Evolutionary conservation across 345 rosid species (phyloP), one percentile per base, ranked within the genome.

Genomic region (Laguncularia racemosa): DNA sequence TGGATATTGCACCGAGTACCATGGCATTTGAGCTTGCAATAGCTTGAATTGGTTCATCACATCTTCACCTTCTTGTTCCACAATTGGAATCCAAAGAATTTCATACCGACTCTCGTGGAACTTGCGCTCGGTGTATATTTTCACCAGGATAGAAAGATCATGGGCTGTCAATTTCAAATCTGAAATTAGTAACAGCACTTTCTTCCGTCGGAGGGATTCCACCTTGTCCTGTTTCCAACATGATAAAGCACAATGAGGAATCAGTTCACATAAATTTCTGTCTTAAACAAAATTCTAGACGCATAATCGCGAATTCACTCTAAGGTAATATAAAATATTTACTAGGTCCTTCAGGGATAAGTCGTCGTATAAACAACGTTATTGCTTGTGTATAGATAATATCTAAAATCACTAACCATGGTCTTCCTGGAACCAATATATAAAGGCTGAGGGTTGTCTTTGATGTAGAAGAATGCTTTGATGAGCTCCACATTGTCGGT

Each of bases 371-470:
- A 23, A 23, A 23, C 4, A 23, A 23, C 4, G 26, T 23, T 23
- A 4, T 23, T 23, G 26, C 26, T 2, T 23, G 26, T 23, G 26
- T 23, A 23, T 23, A 23, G 2, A 23, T 23, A 23, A 23, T 23
- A 4, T 23, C 26, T 4, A 4, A 53, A 38, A 11, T n/a, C n/a
- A 12, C 68, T 45, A 50, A 81, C 86, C 69, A 67, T 78, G 44
- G 40, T 68, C 62, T 67, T 71, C 53, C 59, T 73, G 38, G 59
- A 55, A 48, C 79, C 79, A 48, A 67, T 62, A 48, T 57, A 15
- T 9, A 81, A 79, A 1, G 83, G 86, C 60, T 11, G 66, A 45
- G 46, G 62, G 55, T 78, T 75, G 48, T 76, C 79, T 61, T 78
- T 71, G 16, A 59, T 50, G 74, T 67, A 58, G 18, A 81, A 44